A percentile compares a stretch with the other conserved stretches of the same genome.
phyloP scores from a whole-genome alignment of 352 stramenopile genomes.

The Pythium rhizo-oryzae region DNA sequence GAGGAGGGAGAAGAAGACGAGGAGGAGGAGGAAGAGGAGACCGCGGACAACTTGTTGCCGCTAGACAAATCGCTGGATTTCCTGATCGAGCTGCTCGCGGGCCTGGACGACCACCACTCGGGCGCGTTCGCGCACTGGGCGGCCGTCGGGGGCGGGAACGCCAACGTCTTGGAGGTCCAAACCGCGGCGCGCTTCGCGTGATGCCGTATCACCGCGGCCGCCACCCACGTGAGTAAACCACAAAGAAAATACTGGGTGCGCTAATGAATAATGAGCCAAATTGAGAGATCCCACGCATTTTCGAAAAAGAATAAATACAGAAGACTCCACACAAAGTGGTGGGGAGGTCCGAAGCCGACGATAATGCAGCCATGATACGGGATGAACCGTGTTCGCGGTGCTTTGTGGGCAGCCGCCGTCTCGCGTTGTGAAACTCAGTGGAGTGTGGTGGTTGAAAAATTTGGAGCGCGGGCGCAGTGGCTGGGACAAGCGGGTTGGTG shows the following conservation, averaged over 20 bases:
- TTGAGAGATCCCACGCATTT: not conserved
- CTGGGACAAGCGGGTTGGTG: not conserved
- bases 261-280: not conserved
- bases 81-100: slow-evolving; percentile 22
- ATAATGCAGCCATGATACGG: not conserved
- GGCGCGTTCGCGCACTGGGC: not conserved
- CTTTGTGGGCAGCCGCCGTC: not conserved
- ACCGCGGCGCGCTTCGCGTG: not conserved
- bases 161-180: not conserved
- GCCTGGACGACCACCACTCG: slow-evolving; percentile 12
- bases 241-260: not conserved
- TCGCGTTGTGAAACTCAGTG: not conserved
- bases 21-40: slow-evolving; percentile 7
- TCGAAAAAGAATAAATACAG: not conserved
- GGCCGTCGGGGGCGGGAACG: too few relatives aligned
- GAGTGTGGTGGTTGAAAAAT: not conserved
- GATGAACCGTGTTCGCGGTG: not conserved
- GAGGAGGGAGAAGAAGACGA: slow-evolving; percentile 1
- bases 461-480: not conserved
- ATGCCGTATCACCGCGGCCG: not conserved
- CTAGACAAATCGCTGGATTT: slow-evolving; percentile 29
- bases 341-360: not conserved
- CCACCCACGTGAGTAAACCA: not conserved
- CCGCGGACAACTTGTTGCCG: slow-evolving; percentile 5
- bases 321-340: not conserved